Evolutionary conservation across 768 basidiomycete species (phyloP).

Genomic region (Paxillus rubicundulus): DNA sequence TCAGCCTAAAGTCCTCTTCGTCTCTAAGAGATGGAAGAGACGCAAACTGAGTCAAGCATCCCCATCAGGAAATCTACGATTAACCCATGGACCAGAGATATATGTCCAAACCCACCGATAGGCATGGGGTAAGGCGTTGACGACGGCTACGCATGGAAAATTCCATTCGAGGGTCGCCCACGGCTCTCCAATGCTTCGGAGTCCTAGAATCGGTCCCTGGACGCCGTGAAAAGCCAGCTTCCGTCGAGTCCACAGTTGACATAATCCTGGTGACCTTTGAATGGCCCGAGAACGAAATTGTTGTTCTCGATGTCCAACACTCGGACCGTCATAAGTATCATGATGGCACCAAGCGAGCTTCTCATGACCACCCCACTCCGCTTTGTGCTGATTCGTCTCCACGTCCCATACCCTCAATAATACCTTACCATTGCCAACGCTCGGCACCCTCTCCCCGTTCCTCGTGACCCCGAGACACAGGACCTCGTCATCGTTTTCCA

Average conservation of each 20-base stretch:
- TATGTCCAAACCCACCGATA: slow-evolving; percentile 18
- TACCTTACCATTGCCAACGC: too few relatives aligned
- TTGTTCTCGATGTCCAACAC: not conserved
- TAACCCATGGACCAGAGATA: not conserved
- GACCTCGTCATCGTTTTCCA: too few relatives aligned
- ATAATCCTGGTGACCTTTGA: not conserved
- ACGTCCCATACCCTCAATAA: too few relatives aligned
- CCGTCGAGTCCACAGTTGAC: slow-evolving; percentile 4
- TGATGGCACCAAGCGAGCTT: too few relatives aligned
- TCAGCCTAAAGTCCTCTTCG: slow-evolving; percentile 13
- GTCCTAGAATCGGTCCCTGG: not conserved
- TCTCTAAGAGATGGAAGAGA: slow-evolving; percentile 11
- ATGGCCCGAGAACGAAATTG: not conserved
- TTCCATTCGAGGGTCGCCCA: slow-evolving; percentile 13
- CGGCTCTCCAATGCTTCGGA: not conserved
- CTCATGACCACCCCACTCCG: too few relatives aligned
- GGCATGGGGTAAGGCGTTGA: slow-evolving; percentile 25
- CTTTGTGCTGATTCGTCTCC: too few relatives aligned
- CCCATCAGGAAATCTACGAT: slow-evolving; percentile 19
- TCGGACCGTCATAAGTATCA: not conserved
- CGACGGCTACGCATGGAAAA: slow-evolving; percentile 22
- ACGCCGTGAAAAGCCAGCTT: slow-evolving; percentile 6
- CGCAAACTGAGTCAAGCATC: too few relatives aligned
- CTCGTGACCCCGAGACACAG: too few relatives aligned
- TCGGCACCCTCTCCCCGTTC: too few relatives aligned